phyloP scores from a whole-genome alignment of 306 rosid species.

The Castanospermum australe region DNA sequence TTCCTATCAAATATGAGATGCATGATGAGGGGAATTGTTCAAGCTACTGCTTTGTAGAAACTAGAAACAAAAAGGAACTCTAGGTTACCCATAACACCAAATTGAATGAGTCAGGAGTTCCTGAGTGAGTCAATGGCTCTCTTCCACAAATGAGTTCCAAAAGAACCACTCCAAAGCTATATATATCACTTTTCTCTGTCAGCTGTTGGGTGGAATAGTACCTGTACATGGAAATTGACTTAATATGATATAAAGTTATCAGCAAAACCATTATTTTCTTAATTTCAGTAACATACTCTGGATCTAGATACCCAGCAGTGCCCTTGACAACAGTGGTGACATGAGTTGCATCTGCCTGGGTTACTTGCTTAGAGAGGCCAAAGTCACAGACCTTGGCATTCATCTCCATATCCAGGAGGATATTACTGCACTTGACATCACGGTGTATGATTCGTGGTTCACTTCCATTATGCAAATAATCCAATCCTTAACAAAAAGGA shows the following conservation, averaged over 20 bases:
- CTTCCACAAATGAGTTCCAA: constrained; percentile 95
- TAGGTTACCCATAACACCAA: constrained; percentile 85
- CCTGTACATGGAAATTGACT: constrained; percentile 34
- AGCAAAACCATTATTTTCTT: neutral
- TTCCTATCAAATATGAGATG: neutral
- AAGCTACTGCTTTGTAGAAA: neutral
- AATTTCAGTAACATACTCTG: constrained; percentile 62
- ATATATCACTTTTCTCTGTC: constrained; percentile 91
- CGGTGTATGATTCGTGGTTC: constrained; percentile 95
- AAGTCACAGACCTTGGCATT: constrained; percentile 93
- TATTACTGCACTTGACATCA: constrained; percentile 89
- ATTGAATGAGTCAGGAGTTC: constrained; percentile 90
- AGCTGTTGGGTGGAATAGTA: constrained; percentile 84
- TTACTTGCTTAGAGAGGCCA: constrained; percentile 87
- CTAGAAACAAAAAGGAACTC: neutral
- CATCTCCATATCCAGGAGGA: constrained; percentile 85
- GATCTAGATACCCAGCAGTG: constrained; percentile 94
- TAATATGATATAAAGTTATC: neutral
- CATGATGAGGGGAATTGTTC: neutral
- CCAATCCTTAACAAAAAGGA: constrained; percentile 59
- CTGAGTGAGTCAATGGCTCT: constrained; percentile 83
- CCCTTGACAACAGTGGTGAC: constrained; percentile 95
- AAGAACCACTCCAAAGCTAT: constrained; percentile 92
- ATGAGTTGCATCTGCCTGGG: constrained; percentile 77
- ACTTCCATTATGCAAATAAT: constrained; percentile 87